Percentiles rank a stretch among this genome's conserved stretches.
These are phyloP conservation scores for Saccharomycopsis fibuligera DNA, from an alignment of 805 yeast genomes.

Conservation along the genomic window DNA sequence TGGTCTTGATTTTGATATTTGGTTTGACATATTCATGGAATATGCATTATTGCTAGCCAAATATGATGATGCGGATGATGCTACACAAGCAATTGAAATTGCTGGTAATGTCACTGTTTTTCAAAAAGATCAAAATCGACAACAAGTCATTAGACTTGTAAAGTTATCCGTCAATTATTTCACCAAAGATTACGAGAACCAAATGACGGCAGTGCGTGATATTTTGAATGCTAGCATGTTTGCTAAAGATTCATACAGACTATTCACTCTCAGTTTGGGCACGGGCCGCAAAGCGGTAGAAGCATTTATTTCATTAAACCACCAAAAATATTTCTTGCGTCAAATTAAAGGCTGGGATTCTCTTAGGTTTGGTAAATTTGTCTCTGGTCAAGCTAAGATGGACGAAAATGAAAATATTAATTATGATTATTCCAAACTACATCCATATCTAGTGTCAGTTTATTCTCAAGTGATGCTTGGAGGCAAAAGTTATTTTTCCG, in stretches of 20 bases:
- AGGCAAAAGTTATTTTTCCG: constrained; percentile 76
- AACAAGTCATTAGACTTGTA: constrained; percentile 54
- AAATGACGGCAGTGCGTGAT: constrained; percentile 53
- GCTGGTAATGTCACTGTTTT: constrained; percentile 79
- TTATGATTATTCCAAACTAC: constrained; percentile 26
- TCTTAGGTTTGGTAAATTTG: constrained; percentile 41
- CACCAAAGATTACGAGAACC: constrained; percentile 45
- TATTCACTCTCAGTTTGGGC: constrained; percentile 62
- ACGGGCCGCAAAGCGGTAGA: constrained; percentile 55
- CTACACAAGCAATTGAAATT: constrained; percentile 61
- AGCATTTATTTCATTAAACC: constrained; percentile 66
- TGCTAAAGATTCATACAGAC: constrained; percentile 56
- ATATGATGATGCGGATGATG: constrained; percentile 54
- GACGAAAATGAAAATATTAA: constrained; percentile 13
- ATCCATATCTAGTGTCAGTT: constrained; percentile 67
- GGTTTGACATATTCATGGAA: constrained; percentile 84
- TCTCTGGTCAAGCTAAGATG: constrained; percentile 76
- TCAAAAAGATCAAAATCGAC: constrained; percentile 54
- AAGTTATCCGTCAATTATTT: constrained; percentile 53
- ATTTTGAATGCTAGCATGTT: constrained; percentile 69
- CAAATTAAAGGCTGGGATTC: constrained; percentile 88
- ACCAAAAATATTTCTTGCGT: constrained; percentile 84
- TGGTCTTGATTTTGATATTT: constrained; percentile 67
- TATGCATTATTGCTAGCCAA: constrained; percentile 63
- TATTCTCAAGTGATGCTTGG: constrained; percentile 78